Evolutionary conservation across 192 early-diverging fungal species (phyloP).

Genomic region (Coemansia sp.): DNA sequence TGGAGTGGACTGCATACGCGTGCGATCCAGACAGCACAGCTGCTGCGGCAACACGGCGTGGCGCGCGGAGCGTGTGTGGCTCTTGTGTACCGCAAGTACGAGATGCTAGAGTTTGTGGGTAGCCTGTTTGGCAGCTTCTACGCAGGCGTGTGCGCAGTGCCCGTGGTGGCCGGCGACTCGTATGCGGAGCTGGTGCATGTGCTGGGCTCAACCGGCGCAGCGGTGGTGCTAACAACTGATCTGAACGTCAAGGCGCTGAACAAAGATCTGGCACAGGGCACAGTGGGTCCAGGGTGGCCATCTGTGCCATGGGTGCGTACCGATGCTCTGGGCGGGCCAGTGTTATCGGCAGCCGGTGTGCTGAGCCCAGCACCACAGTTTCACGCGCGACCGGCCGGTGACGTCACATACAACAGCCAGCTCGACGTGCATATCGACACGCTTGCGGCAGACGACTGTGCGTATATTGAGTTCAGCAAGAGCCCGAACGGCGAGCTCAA

Average conservation of each 20-base stretch:
- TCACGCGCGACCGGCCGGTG: conserved; percentile 21
- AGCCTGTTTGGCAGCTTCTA: conserved; percentile 81
- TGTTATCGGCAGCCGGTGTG: conserved; percentile 51
- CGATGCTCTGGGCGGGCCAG: conserved; percentile 64
- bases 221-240: conserved; percentile 80
- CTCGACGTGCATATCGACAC: conserved; percentile 23
- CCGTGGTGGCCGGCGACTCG: conserved; percentile 79
- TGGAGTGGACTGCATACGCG: conserved; percentile 72
- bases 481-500: conserved; percentile 80
- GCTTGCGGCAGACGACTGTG: conserved; percentile 58
- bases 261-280: conserved; percentile 63
- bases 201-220: conserved; percentile 63
- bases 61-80: conserved; percentile 72
- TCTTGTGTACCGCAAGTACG: conserved; percentile 76
- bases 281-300: conserved; percentile 64
- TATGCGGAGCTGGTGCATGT: conserved; percentile 76
- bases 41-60: conserved; percentile 63
- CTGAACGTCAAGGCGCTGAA: conserved; percentile 70
- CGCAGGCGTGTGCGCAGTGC: conserved; percentile 79
- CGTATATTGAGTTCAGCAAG: conserved; percentile 86
- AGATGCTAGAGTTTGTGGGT: conserved; percentile 79
- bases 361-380: conserved; percentile 29
- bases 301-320: conserved; percentile 82
- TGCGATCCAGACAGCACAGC: conserved; percentile 70
- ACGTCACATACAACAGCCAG: conserved; percentile 14